Conservation (phyloP, 2,329 filamentous ascomycete genomes). For the Alternaria sp. region DNA sequence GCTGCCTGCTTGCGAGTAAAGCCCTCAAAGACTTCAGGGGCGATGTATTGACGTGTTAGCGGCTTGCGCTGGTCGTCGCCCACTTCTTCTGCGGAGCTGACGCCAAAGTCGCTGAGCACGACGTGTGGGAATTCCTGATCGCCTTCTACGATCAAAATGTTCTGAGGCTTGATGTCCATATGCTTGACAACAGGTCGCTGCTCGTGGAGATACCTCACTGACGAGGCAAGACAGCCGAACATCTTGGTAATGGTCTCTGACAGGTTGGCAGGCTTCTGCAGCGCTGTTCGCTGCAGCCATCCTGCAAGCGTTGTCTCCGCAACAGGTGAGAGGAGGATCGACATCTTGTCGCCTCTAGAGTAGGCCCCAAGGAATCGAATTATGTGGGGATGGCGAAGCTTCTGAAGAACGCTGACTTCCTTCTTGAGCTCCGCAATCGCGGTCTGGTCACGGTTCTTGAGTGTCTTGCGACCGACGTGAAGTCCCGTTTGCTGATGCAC, state of each 20-base stretch:
- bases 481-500: slow-evolving; percentile 44
- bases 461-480: slow-evolving; percentile 44
- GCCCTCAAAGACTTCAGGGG: slow-evolving; percentile 43
- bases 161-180: slow-evolving; percentile 49
- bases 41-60: slow-evolving; percentile 44
- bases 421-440: slow-evolving; percentile 43
- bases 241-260: slow-evolving; percentile 38
- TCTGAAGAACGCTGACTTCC: slow-evolving; percentile 46
- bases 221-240: slow-evolving; percentile 46
- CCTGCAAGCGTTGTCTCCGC: slow-evolving; percentile 45
- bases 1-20: slow-evolving; percentile 39
- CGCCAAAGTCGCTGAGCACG: slow-evolving; percentile 47
- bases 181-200: slow-evolving; percentile 46
- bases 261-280: slow-evolving; percentile 31
- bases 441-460: slow-evolving; percentile 43
- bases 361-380: slow-evolving; percentile 48
- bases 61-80: slow-evolving; percentile 26
- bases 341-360: slow-evolving; percentile 45
- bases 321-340: slow-evolving; percentile 45
- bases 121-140: slow-evolving; percentile 41
- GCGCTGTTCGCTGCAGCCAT: slow-evolving; percentile 37
- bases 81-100: slow-evolving; percentile 38
- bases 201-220: slow-evolving; percentile 46
- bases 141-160: slow-evolving; percentile 44
- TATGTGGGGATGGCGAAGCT: slow-evolving; percentile 48